These are phyloP conservation scores for Acacia pycnantha DNA, from an alignment of 331 rosid genomes.

Conservation along the genomic window DNA sequence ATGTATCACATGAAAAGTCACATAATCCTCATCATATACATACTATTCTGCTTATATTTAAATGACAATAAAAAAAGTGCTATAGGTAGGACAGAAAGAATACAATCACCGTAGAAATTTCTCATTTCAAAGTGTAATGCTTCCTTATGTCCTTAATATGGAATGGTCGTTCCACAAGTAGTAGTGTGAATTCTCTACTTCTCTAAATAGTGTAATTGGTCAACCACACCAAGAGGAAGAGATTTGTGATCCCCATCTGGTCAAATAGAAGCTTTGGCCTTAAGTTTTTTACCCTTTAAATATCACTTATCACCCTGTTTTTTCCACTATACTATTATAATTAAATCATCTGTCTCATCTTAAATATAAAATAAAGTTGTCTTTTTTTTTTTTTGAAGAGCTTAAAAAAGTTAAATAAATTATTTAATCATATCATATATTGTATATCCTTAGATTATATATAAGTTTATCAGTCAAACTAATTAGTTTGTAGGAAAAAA, in stretches of 20 bases:
- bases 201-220: not conserved
- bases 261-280: not conserved
- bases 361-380: too few species aligned
- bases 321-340: not conserved
- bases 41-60: not conserved
- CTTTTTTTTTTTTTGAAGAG: too few species aligned
- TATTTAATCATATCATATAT: too few species aligned
- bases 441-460: too few species aligned
- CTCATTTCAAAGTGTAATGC: not conserved
- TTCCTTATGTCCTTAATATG: too few species aligned
- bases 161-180: too few species aligned
- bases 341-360: too few species aligned
- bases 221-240: not conserved
- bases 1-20: not conserved
- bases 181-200: not conserved
- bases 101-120: not conserved
- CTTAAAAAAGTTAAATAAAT: too few species aligned
- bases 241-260: not conserved
- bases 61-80: not conserved
- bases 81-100: not conserved
- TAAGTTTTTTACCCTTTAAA: not conserved
- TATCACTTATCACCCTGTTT: not conserved
- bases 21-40: not conserved
- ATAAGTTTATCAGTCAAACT: too few species aligned
- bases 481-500: too few species aligned